Percentiles rank a stretch among this genome's conserved stretches.
Evolutionary conservation across 2,329 filamentous ascomycete genomes (phyloP).

Genomic region (Colletotrichum sp.): DNA sequence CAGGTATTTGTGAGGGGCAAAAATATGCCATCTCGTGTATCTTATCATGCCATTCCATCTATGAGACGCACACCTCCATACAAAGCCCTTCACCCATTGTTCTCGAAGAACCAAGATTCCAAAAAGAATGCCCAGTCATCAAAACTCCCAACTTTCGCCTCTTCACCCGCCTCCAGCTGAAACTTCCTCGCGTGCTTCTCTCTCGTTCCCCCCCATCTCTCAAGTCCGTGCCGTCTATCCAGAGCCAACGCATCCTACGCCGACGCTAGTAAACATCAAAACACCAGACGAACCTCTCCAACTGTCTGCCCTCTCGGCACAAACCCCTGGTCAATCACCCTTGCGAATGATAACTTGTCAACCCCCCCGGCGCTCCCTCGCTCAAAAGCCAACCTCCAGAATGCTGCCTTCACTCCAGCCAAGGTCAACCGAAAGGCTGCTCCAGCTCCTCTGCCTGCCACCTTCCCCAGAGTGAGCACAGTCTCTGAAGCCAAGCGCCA

Average conservation of each 20-base stretch:
- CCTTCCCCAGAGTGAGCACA: not conserved
- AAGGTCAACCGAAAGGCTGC: not conserved
- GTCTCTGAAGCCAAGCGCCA: not conserved
- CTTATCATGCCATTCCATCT: not conserved
- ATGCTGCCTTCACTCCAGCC: not conserved
- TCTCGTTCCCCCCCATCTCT: not conserved
- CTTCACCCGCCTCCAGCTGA: not conserved
- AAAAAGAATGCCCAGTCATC: not conserved
- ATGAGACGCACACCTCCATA: constrained; percentile 4
- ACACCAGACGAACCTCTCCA: not conserved
- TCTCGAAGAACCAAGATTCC: not conserved
- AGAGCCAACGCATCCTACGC: constrained; percentile 14
- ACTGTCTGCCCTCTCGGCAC: not conserved
- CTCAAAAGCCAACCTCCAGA: not conserved
- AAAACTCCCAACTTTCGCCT: not conserved
- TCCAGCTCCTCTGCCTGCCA: not conserved
- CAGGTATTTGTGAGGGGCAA: not conserved
- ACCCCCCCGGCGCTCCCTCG: not conserved
- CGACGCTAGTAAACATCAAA: constrained; percentile 15
- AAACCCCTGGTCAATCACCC: not conserved
- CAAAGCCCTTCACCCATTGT: not conserved
- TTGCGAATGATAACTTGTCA: constrained; percentile 10
- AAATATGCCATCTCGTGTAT: not conserved
- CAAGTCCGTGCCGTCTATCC: constrained; percentile 12
- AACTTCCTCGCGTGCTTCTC: not conserved